Evolutionary conservation across 1,284 basidiomycete genomes (phyloP), one percentile per base, ranked within the genome.

Genomic region (Peniophora sp.): DNA sequence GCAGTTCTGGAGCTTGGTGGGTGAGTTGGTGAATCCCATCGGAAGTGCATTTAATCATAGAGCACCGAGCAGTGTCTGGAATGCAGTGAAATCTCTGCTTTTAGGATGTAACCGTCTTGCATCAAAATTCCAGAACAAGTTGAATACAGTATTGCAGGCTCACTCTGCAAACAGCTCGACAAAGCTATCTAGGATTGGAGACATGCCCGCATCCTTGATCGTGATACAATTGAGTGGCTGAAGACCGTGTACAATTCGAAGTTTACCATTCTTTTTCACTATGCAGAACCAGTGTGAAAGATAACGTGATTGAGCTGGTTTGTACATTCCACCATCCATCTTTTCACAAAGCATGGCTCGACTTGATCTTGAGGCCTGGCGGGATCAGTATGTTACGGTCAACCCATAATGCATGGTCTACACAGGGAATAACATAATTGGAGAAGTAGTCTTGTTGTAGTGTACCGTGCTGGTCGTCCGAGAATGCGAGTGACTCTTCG

Each of bases 301-400:
- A 51, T 72, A 73, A 0, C 68, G 67, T 0, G 68, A 67, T 35
- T 65, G 66, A 1, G 65, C 67, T 0, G 58, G 65, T 51, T 73
- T 64, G 49, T 69, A 71, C 0, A 69, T 65, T 2, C 69, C 67
- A 47, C 43, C 51, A 0, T 34, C 55, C 10, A 69, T 62, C 50
- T 71, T 70, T 5, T 55, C 50, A 17, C 61, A 50, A 17, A 72
- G 61, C 14, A 69, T 52, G 12, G 53, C 50, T 63, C 62, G n/a
- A 71, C 61, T 48, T 68, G 52, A 24, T 67, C 56, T 41, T 61
- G 35, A 71, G 60, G 0, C 67, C 68, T 0, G 65, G 69, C 0
- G 68, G 70, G 24, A 72, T 70, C 0, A 68, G 69, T n/a, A 69
- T 70, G 48, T 73, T 69, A 10, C 55, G 55, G 11, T 61, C 45